These are phyloP conservation scores for Zygoascus biomembranicola DNA, from an alignment of 805 yeast species.

Conservation along the genomic window DNA sequence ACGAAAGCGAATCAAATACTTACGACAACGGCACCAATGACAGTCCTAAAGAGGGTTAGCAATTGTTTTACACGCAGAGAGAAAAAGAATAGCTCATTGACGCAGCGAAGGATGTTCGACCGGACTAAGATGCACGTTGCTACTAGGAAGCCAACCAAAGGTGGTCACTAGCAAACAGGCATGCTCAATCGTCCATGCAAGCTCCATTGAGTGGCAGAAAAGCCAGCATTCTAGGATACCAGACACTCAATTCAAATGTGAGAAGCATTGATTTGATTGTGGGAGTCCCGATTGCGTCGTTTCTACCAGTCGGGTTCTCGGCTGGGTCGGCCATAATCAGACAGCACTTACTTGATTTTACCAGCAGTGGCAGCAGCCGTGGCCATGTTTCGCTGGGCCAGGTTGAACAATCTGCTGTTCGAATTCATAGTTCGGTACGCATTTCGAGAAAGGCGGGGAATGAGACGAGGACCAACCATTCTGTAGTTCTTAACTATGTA, in stretches of 20 bases:
- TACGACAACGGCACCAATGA: constrained; percentile 97
- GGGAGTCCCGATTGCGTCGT: neutral
- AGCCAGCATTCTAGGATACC: no score
- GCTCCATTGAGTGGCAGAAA: neutral
- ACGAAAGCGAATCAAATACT: constrained; percentile 9
- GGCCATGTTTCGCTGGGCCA: constrained; percentile 52
- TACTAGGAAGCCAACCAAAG: neutral
- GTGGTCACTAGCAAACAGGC: neutral
- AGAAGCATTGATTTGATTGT: neutral
- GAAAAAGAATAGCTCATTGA: constrained; percentile 1
- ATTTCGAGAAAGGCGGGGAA: constrained; percentile 54
- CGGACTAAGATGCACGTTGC: neutral
- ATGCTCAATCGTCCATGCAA: neutral
- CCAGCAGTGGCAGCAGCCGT: constrained; percentile 66
- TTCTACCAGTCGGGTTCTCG: neutral
- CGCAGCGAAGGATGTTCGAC: neutral
- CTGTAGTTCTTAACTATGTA: constrained; percentile 36
- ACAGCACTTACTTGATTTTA: constrained; percentile 71
- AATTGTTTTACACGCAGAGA: neutral
- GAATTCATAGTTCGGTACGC: constrained; percentile 87
- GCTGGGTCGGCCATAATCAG: neutral
- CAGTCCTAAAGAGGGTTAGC: constrained; percentile 51
- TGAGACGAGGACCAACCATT: constrained; percentile 48
- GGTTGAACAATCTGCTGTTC: constrained; percentile 50
- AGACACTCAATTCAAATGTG: neutral